Conservation (phyloP, 495 filamentous ascomycete species). For the Oleoguttula mirabilis region DNA sequence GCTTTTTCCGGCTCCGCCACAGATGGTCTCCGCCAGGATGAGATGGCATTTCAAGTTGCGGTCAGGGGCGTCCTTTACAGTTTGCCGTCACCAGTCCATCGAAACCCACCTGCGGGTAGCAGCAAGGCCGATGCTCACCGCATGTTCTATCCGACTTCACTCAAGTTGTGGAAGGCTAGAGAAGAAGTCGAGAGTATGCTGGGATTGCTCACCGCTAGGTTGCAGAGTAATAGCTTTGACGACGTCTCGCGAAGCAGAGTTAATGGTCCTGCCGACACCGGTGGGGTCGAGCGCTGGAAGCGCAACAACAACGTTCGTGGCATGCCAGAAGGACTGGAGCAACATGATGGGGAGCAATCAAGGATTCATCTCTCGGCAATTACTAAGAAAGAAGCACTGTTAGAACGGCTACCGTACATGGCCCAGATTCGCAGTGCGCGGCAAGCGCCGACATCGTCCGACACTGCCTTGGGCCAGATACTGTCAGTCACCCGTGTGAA, state of each 20-base stretch:
- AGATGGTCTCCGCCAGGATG: slow-evolving; percentile 74
- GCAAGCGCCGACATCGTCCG: slow-evolving; percentile 14
- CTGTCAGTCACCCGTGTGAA: slow-evolving; percentile 59
- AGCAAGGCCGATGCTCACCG: slow-evolving; percentile 50
- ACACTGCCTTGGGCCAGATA: slow-evolving; percentile 37
- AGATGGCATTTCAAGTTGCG: slow-evolving; percentile 81
- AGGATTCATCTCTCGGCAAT: slow-evolving; percentile 20
- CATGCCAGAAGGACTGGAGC: neutral
- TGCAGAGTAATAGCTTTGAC: slow-evolving; percentile 26
- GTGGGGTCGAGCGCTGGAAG: slow-evolving; percentile 28
- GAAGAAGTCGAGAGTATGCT: slow-evolving; percentile 67
- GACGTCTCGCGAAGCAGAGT: neutral
- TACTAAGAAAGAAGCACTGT: slow-evolving; percentile 51
- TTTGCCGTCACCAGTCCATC: slow-evolving; percentile 72
- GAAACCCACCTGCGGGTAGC: slow-evolving; percentile 34
- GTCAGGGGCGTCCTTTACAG: slow-evolving; percentile 72
- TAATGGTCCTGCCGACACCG: neutral
- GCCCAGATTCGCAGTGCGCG: slow-evolving; percentile 42
- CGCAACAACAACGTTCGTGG: slow-evolving; percentile 12
- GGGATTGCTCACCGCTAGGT: slow-evolving; percentile 46
- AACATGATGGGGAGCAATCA: slow-evolving; percentile 1
- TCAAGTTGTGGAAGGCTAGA: slow-evolving; percentile 62
- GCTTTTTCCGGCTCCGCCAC: slow-evolving; percentile 39
- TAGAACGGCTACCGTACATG: slow-evolving; percentile 80
- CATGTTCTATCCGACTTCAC: slow-evolving; percentile 76